Percentiles rank a stretch among this genome's conserved stretches.
phyloP scores from a whole-genome alignment of 2,329 filamentous ascomycete genomes.

The Cytospora paraplurivora region DNA sequence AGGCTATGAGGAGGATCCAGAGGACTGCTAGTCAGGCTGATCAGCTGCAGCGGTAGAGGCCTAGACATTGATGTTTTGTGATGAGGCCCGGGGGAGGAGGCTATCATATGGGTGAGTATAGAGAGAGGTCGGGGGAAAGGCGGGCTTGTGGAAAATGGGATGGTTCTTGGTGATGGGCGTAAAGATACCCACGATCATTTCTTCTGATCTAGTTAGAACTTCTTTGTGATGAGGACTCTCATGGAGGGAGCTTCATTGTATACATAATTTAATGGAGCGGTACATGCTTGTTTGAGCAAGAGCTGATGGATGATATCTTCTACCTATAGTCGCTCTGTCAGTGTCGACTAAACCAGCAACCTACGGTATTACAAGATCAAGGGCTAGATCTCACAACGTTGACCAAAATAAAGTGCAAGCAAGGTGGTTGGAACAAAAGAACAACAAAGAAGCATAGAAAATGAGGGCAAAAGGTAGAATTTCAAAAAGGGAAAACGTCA shows the following conservation, averaged over 20 bases:
- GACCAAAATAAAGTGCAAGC: background rate
- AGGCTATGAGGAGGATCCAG: slow-evolving; percentile 81
- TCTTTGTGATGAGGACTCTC: background rate
- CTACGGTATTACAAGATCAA: background rate
- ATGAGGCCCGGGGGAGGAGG: background rate
- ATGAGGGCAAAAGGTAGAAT: background rate
- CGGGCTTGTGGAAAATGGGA: background rate
- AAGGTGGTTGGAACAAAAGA: too few relatives aligned
- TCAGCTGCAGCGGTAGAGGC: background rate
- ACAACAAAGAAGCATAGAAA: too few relatives aligned
- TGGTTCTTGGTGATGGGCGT: slow-evolving; percentile 6
- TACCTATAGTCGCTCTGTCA: too few relatives aligned
- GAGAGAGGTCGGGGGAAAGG: background rate
- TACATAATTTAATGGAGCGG: background rate
- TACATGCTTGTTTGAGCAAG: background rate
- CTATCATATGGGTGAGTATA: background rate
- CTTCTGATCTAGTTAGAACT: background rate
- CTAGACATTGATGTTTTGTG: slow-evolving; percentile 23
- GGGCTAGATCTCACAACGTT: background rate
- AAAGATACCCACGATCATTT: slow-evolving; percentile 22
- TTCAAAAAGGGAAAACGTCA: background rate
- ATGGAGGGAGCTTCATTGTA: background rate
- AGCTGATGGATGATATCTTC: background rate
- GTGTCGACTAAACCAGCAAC: too few relatives aligned
- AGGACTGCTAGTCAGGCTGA: slow-evolving; percentile 38